phyloP scores from a whole-genome alignment of 2,329 filamentous ascomycete genomes.

The Xenoacremonium recifei region DNA sequence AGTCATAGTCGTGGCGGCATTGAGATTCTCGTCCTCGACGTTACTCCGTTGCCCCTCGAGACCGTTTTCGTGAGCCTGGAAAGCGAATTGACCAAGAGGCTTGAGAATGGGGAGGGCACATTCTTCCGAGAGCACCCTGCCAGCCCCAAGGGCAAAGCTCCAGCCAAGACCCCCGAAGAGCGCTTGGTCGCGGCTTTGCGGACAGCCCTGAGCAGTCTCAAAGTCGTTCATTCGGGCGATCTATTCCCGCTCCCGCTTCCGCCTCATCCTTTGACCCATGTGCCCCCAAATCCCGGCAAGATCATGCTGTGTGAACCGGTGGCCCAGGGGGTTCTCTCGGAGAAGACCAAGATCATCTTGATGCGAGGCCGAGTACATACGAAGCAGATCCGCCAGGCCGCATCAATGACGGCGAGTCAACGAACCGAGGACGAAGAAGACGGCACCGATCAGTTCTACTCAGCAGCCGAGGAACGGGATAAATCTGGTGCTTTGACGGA shows the following conservation, averaged over 20 bases:
- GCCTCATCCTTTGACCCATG: conserved; percentile 83
- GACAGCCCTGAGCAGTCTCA: conserved; percentile 68
- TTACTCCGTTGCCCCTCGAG: conserved; percentile 75
- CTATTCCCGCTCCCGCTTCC: conserved; percentile 74
- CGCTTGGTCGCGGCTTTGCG: conserved; percentile 67
- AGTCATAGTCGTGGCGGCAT: conserved; percentile 73
- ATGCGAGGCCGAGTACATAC: conserved; percentile 59
- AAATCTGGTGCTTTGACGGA: conserved; percentile 59
- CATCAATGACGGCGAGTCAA: conserved; percentile 41
- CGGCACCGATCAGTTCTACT: conserved; percentile 84
- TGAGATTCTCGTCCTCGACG: conserved; percentile 80
- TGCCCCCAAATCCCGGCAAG: conserved; percentile 78
- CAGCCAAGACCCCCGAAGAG: conserved; percentile 47
- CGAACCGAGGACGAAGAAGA: conserved; percentile 66
- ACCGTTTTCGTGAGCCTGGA: conserved; percentile 86
- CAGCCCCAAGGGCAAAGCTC: conserved; percentile 36
- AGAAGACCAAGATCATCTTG: conserved; percentile 81
- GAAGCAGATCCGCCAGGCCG: conserved; percentile 49
- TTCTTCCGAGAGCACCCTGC: conserved; percentile 67
- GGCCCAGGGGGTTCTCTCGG: conserved; percentile 76
- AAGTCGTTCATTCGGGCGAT: conserved; percentile 82
- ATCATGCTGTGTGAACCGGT: conserved; percentile 95
- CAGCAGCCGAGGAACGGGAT: conserved; percentile 78
- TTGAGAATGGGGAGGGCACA: conserved; percentile 80
- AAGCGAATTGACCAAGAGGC: conserved; percentile 71